Conservation (phyloP, 345 rosid genomes). For the Aurinia saxatilis region DNA sequence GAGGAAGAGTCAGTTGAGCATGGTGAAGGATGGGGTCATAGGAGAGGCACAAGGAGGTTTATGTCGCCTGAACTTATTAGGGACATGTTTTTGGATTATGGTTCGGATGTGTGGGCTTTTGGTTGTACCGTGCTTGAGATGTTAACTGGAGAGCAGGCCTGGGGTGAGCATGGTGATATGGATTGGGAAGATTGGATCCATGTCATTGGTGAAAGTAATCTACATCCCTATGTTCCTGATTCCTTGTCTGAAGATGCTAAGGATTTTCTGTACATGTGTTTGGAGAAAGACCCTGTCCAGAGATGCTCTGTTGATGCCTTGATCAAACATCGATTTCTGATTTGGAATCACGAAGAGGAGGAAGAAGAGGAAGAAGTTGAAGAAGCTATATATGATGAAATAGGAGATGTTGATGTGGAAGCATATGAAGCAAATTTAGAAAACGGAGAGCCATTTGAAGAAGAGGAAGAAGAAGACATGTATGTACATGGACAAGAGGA, state of each 20-base stretch:
- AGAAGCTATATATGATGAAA: neutral
- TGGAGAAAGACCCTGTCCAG: no score
- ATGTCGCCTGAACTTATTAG: slow-evolving; percentile 13
- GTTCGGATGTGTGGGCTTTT: slow-evolving; percentile 19
- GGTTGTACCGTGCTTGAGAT: slow-evolving; percentile 24
- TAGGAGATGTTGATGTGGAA: neutral
- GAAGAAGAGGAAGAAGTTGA: no score
- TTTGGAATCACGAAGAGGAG: no score
- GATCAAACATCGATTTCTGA: no score
- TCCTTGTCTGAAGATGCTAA: no score
- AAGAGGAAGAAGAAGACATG: no score
- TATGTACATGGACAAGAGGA: no score
- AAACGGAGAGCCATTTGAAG: no score
- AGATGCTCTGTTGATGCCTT: no score
- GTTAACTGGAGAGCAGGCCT: slow-evolving; percentile 10
- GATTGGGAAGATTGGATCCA: neutral
- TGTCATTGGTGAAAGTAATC: neutral
- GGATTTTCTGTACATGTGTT: no score
- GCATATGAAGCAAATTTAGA: neutral
- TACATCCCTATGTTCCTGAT: no score
- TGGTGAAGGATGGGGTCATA: slow-evolving; percentile 1
- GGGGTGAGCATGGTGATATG: slow-evolving; percentile 2
- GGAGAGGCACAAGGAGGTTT: slow-evolving; percentile 7
- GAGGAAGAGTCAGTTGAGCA: neutral
- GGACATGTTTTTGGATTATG: slow-evolving; percentile 13